Evolutionary conservation across 1,284 basidiomycete genomes (phyloP).

Genomic region (Fomitopsis palustris): DNA sequence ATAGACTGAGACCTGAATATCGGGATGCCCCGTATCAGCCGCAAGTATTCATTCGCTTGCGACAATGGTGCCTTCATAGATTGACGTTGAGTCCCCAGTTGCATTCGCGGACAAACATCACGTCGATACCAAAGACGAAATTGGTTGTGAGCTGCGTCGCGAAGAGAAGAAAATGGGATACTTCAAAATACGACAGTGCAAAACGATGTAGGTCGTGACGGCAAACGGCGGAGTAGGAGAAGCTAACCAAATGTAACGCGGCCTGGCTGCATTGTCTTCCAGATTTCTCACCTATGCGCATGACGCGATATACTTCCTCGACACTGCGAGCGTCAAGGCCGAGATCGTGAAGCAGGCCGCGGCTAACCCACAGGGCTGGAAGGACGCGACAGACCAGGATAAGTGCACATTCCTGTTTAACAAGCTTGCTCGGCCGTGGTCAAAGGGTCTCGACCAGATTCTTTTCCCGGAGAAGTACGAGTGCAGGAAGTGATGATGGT

Average conservation of each 20-base stretch:
- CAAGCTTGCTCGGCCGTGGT: background rate
- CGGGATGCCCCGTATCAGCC: background rate
- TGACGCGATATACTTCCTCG: background rate
- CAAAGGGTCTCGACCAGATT: background rate
- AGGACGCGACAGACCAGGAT: background rate
- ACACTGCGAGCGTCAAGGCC: background rate
- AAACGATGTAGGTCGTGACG: background rate
- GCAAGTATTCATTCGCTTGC: background rate
- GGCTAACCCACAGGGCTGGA: background rate
- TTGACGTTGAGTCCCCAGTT: too few relatives aligned
- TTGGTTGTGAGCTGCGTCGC: too few relatives aligned
- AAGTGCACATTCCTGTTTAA: background rate
- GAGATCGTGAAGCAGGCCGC: background rate
- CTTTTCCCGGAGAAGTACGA: background rate
- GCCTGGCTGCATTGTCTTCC: background rate
- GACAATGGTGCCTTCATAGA: too few relatives aligned
- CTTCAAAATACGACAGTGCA: background rate
- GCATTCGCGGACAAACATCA: too few relatives aligned
- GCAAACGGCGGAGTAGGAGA: too few relatives aligned
- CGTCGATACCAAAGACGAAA: too few relatives aligned
- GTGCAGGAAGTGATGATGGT: background rate
- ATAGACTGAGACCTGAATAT: too few relatives aligned
- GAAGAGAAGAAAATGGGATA: too few relatives aligned
- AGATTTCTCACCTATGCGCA: background rate
- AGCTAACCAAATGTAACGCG: too few relatives aligned